Base-by-base conservation (phyloP, 352 stramenopile genomes). In the Sclerospora graminicola region DNA sequence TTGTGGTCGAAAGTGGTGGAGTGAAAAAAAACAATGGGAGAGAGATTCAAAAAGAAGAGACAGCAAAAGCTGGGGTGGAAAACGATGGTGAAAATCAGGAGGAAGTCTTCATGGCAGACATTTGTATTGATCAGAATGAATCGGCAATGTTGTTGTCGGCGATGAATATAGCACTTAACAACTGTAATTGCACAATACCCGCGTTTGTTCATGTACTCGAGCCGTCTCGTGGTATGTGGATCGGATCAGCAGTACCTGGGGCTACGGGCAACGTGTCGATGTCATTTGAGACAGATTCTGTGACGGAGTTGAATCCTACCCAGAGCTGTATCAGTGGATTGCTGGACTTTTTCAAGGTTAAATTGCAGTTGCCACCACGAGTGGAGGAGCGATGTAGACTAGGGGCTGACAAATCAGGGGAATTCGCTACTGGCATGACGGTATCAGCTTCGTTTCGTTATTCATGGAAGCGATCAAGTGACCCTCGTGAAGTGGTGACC, bases 151-250 rank as follows among this genome's bases (percentile, higher is more conserved):
- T 91, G 38, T 48, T 91, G 6, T 89, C 76, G 11, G 70, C 76
- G 16, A 50, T 91, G 4, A 79, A 66, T 24, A 66, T 91, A 39
- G 80, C 80, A 13, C 43, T 91, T 28, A 74, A 69, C 39, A 87
- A 84, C 45, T 87, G 72, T 43, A 89, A 89, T 46, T 91, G 80
- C 45, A 87, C 80, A 14, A 66, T 91, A 11, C 80, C 80, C 1
- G 76, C 62, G 11, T 89, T 91, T 38, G 76, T 89, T 18, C 74
- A 71, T 0, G 55, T 86, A 15, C 57, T 69, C 34, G 63, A 82
- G 35, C 55, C 71, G 2, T 66, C 61, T n/a, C 45, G 55, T n/a
- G 69, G 72, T 11, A 70, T 56, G 26, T 89, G 65, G 71, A 65
- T 88, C 16, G 80, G 80, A 19, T 71, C 69, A 0, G 76, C 80